Evolutionary conservation across 257 asterid genomes (phyloP).

Genomic region (Lycium ferocissimum): DNA sequence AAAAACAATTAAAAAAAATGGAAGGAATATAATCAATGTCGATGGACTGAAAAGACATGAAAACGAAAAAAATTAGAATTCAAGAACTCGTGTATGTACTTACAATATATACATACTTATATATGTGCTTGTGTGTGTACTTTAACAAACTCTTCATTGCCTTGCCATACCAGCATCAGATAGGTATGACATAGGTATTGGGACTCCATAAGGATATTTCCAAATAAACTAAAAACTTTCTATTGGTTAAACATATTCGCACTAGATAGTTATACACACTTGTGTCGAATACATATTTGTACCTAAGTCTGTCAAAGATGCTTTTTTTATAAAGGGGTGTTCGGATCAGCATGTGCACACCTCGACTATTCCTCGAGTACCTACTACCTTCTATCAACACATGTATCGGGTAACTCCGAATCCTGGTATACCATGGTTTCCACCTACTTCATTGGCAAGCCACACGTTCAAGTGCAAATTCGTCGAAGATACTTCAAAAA

Average conservation of each 20-base stretch:
- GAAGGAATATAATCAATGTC: background rate
- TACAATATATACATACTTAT: background rate
- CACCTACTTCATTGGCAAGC: background rate
- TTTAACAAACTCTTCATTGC: slow-evolving; percentile 1
- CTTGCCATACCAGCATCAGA: background rate
- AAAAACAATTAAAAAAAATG: background rate
- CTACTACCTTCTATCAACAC: background rate
- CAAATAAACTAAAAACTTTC: background rate
- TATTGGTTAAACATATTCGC: background rate
- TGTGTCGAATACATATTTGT: background rate
- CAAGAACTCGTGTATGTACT: background rate
- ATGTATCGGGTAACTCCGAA: background rate
- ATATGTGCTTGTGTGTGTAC: background rate
- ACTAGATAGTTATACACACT: background rate
- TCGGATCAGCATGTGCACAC: background rate
- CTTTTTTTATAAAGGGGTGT: background rate
- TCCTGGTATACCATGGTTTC: background rate
- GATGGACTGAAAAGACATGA: background rate
- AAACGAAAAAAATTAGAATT: background rate
- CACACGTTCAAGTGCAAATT: background rate
- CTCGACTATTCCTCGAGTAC: background rate
- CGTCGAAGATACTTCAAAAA: background rate
- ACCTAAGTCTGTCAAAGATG: background rate
- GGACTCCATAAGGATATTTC: background rate
- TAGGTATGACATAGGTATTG: background rate